phyloP scores from a whole-genome alignment of 2,329 filamentous ascomycete species.

The Monosporascus sp. region DNA sequence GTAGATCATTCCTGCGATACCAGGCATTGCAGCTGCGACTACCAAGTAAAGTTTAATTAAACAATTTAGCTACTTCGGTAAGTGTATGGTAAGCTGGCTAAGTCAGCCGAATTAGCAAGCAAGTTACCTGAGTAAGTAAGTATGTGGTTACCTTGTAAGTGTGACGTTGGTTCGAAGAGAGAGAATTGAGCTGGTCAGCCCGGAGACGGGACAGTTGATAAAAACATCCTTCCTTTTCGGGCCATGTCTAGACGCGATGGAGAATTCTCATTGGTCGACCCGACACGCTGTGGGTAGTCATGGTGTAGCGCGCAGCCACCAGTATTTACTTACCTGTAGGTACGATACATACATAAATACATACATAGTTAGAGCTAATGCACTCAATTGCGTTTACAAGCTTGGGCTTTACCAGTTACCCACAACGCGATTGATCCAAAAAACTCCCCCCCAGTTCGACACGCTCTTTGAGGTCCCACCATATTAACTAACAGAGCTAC shows the following conservation, averaged over 20 bases:
- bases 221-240: conserved; percentile 27
- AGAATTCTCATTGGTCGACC: conserved; percentile 19
- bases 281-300: conserved; percentile 1
- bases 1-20: no score
- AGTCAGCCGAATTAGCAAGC: neutral
- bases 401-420: neutral
- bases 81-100: no score
- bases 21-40: no score
- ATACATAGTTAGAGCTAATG: no score
- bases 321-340: no score
- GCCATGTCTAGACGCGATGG: conserved; percentile 10
- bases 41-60: no score
- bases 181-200: conserved; percentile 16
- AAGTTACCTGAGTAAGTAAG: neutral
- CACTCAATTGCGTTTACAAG: no score
- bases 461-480: neutral
- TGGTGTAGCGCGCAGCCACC: neutral
- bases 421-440: neutral
- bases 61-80: no score
- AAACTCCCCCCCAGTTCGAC: neutral
- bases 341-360: no score
- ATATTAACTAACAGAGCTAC: neutral
- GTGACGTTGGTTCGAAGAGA: neutral
- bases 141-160: no score
- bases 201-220: conserved; percentile 20